Conservation (phyloP, 306 rosid species). For the Nissolia schottii region DNA sequence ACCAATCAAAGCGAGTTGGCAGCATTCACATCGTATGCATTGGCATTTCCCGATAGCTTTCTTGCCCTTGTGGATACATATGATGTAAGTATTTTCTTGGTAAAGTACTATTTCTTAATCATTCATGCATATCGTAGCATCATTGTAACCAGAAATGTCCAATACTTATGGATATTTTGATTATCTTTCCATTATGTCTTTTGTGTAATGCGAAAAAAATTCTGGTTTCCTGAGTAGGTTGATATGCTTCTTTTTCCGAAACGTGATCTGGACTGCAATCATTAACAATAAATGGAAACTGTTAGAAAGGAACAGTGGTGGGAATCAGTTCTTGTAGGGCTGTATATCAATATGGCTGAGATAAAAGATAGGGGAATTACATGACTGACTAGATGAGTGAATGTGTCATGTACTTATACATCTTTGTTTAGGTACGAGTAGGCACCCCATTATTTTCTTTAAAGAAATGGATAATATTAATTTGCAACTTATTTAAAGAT, state of each 20-base stretch:
- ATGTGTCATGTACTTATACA: neutral
- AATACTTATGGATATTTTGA: conserved; percentile 2
- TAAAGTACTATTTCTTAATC: conserved; percentile 4
- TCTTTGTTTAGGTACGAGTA: neutral
- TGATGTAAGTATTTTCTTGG: conserved; percentile 60
- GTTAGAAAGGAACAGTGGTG: neutral
- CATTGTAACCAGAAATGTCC: conserved; percentile 13
- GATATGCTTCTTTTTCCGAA: neutral
- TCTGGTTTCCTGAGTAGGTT: conserved; percentile 13
- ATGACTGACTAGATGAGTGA: conserved; percentile 18
- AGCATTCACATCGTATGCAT: conserved; percentile 89
- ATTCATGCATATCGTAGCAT: neutral
- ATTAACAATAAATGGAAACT: conserved; percentile 7
- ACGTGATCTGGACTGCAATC: neutral
- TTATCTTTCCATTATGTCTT: conserved; percentile 2
- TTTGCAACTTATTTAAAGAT: conserved; percentile 37
- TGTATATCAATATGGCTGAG: neutral
- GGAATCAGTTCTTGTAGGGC: conserved; percentile 5
- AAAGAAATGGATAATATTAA: neutral
- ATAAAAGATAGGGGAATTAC: neutral
- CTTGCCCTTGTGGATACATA: conserved; percentile 98
- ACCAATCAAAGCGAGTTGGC: conserved; percentile 98
- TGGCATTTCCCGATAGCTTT: conserved; percentile 88
- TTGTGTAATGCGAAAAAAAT: conserved; percentile 4
- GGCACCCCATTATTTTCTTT: neutral